Evolutionary conservation across 495 filamentous ascomycete species (phyloP).

Genomic region (Corynascus novoguineensis): DNA sequence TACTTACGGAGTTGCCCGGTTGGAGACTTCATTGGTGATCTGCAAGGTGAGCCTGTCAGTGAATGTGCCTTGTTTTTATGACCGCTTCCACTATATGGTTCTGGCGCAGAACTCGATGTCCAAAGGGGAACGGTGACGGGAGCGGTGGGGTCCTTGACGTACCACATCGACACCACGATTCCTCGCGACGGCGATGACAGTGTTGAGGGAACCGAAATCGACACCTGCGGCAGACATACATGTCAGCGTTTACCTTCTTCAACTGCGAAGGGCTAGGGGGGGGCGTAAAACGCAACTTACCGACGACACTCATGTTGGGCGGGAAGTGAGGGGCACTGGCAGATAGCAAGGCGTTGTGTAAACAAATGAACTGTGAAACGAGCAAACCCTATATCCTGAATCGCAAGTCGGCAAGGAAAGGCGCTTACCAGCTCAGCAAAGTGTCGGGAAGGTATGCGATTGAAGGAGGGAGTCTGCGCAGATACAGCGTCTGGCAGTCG

Average conservation of each 20-base stretch:
- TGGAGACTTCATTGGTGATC: slow-evolving; percentile 99
- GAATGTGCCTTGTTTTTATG: background rate
- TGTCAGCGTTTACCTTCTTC: slow-evolving; percentile 10
- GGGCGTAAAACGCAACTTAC: slow-evolving; percentile 26
- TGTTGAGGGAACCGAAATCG: slow-evolving; percentile 96
- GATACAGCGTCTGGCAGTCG: slow-evolving; percentile 11
- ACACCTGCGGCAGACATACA: slow-evolving; percentile 50
- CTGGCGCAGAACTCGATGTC: background rate
- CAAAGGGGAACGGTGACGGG: background rate
- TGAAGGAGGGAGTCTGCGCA: background rate
- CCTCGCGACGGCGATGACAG: slow-evolving; percentile 92
- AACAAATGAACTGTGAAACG: slow-evolving; percentile 18
- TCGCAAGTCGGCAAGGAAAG: background rate
- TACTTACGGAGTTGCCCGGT: slow-evolving; percentile 93
- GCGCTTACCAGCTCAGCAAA: slow-evolving; percentile 9
- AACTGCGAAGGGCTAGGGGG: background rate
- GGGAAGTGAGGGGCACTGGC: slow-evolving; percentile 24
- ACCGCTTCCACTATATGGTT: background rate
- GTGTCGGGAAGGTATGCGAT: slow-evolving; percentile 2
- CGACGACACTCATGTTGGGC: slow-evolving; percentile 48
- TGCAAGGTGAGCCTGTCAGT: slow-evolving; percentile 28
- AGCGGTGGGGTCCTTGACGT: slow-evolving; percentile 45
- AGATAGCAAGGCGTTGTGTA: slow-evolving; percentile 18
- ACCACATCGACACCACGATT: slow-evolving; percentile 99
- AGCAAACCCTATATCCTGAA: too few relatives aligned